A percentile compares a stretch with the other conserved stretches of the same genome.
These are phyloP conservation scores for Calonectria pteridis DNA, from an alignment of 2,329 filamentous ascomycete species.

Conservation along the genomic window DNA sequence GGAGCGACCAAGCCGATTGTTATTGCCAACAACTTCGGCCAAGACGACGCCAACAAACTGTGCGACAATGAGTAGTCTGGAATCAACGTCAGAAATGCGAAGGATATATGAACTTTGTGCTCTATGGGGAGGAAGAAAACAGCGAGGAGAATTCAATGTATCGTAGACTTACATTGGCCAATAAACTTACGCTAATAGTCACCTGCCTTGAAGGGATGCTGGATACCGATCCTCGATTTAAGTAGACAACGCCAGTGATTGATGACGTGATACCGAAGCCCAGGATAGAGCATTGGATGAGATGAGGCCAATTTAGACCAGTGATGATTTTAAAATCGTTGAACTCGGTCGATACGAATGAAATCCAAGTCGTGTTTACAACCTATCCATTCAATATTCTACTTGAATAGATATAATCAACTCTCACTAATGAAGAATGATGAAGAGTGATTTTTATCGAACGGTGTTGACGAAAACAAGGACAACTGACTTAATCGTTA, in stretches of 20 bases:
- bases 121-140: not conserved
- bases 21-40: not conserved
- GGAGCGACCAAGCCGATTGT: not conserved
- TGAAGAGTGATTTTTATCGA: too few relatives aligned
- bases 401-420: too few relatives aligned
- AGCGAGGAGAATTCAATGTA: not conserved
- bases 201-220: not conserved
- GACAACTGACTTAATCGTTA: too few relatives aligned
- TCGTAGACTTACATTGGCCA: not conserved
- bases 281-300: too few relatives aligned
- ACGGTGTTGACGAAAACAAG: too few relatives aligned
- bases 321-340: too few relatives aligned
- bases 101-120: not conserved
- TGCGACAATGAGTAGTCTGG: not conserved
- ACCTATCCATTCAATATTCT: too few relatives aligned
- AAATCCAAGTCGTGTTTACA: too few relatives aligned
- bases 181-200: not conserved
- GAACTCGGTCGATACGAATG: too few relatives aligned
- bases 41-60: not conserved
- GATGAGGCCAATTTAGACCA: too few relatives aligned
- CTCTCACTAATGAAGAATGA: too few relatives aligned
- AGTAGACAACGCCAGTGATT: not conserved
- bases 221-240: not conserved
- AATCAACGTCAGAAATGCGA: rapidly evolving
- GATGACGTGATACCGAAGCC: not conserved